phyloP scores from a whole-genome alignment of 768 basidiomycete genomes.

The Strobilomyces echinocephalus region DNA sequence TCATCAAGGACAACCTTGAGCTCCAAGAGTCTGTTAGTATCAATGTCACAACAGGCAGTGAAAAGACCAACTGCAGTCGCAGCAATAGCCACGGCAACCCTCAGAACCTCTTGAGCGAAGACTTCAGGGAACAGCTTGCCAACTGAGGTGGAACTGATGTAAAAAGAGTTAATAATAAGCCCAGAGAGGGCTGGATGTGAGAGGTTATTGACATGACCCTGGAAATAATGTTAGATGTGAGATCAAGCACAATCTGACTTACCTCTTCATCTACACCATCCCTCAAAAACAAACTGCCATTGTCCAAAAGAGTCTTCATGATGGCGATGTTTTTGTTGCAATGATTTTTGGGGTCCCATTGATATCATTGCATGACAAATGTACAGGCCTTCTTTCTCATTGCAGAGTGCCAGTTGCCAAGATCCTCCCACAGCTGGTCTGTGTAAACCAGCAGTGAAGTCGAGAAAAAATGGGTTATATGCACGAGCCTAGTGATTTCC shows the following conservation, averaged over 20 bases:
- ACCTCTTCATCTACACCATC: not conserved
- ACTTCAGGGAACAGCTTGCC: not conserved
- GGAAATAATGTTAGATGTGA: not conserved
- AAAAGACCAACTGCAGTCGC: not conserved
- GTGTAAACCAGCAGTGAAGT: too few relatives aligned
- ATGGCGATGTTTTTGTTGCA: not conserved
- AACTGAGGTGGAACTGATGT: not conserved
- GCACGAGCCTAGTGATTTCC: too few relatives aligned
- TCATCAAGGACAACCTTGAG: not conserved
- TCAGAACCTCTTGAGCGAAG: not conserved
- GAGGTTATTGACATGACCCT: not conserved
- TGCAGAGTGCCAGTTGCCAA: too few relatives aligned
- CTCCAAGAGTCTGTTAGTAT: not conserved
- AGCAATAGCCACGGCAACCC: not conserved
- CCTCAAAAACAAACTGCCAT: not conserved
- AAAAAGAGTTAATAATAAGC: too few relatives aligned
- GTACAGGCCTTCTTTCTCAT: too few relatives aligned
- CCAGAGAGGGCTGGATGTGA: not conserved
- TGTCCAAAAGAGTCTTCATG: not conserved
- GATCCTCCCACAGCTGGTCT: too few relatives aligned
- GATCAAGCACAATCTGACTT: not conserved
- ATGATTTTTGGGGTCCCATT: not conserved
- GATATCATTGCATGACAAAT: too few relatives aligned
- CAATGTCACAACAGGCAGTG: too few relatives aligned
- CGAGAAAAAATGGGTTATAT: too few relatives aligned